Conservation (phyloP, 1,284 basidiomycete genomes). For the Ganoderma sinense region DNA sequence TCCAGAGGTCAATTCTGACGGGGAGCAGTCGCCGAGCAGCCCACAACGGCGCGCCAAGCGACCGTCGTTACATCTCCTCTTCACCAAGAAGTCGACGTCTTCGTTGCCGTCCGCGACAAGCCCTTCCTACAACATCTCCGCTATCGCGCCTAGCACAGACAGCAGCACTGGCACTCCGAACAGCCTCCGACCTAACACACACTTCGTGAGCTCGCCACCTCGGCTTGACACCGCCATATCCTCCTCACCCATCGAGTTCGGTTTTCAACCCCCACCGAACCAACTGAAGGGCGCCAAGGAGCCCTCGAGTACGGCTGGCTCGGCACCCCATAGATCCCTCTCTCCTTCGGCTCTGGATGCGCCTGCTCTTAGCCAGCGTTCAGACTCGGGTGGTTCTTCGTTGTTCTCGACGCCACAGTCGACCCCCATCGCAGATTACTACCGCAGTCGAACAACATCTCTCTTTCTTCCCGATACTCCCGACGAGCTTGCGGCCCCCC, state of each 20-base stretch:
- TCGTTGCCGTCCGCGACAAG: slow-evolving; percentile 31
- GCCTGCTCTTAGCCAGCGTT: slow-evolving; percentile 27
- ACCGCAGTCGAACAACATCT: slow-evolving; percentile 44
- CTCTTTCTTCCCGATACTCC: slow-evolving; percentile 45
- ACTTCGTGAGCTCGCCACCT: slow-evolving; percentile 50
- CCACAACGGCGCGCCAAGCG: slow-evolving; percentile 43
- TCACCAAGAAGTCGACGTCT: slow-evolving; percentile 45
- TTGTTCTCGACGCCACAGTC: slow-evolving; percentile 42
- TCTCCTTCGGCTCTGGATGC: slow-evolving; percentile 16
- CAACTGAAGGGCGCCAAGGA: slow-evolving; percentile 15
- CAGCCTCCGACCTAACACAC: slow-evolving; percentile 47
- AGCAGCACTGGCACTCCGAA: slow-evolving; percentile 45
- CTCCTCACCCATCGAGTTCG: slow-evolving; percentile 51
- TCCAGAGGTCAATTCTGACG: slow-evolving; percentile 19
- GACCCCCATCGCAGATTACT: slow-evolving; percentile 58
- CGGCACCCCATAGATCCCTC: slow-evolving; percentile 15
- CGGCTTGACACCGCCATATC: slow-evolving; percentile 60
- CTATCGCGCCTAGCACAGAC: slow-evolving; percentile 37
- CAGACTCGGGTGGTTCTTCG: slow-evolving; percentile 37
- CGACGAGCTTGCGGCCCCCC: slow-evolving; percentile 19
- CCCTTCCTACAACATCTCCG: slow-evolving; percentile 14
- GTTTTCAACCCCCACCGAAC: slow-evolving; percentile 41
- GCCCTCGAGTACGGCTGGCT: slow-evolving; percentile 10
- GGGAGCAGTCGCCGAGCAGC: slow-evolving; percentile 5
- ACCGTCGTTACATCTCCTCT: slow-evolving; percentile 46